phyloP scores from a whole-genome alignment of 1,139 yeast genomes.

The Geotrichum candidum region DNA sequence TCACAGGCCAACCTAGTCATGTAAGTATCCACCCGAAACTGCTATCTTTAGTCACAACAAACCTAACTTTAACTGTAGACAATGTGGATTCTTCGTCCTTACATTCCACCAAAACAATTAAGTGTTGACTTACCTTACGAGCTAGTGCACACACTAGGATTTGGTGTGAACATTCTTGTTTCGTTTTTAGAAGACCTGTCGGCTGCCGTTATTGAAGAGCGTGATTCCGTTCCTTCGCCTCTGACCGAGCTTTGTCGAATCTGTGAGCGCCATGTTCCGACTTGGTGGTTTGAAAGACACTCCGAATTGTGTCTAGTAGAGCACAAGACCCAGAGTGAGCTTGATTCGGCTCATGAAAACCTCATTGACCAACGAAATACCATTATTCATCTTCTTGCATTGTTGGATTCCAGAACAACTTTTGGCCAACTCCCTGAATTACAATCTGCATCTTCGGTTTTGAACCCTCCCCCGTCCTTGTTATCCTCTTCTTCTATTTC shows the following conservation, averaged over 20 bases:
- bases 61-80: conserved; percentile 37
- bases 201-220: conserved; percentile 58
- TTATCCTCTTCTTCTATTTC: conserved; percentile 11
- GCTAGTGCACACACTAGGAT: conserved; percentile 69
- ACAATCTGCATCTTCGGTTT: neutral
- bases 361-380: conserved; percentile 65
- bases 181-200: conserved; percentile 61
- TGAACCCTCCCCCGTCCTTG: neutral
- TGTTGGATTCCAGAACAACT: conserved; percentile 10
- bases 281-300: conserved; percentile 95
- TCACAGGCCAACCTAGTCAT: conserved; percentile 60
- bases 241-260: conserved; percentile 78
- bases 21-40: conserved; percentile 20
- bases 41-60: neutral
- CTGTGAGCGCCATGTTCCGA: conserved; percentile 86
- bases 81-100: conserved; percentile 90
- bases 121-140: conserved; percentile 62
- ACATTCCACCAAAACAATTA: conserved; percentile 51
- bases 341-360: conserved; percentile 73
- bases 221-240: conserved; percentile 65
- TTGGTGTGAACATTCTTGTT: conserved; percentile 81
- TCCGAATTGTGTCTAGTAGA: conserved; percentile 83
- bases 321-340: conserved; percentile 72
- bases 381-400: conserved; percentile 34
- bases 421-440: neutral